phyloP scores from a whole-genome alignment of 495 filamentous ascomycete genomes.

The Achaetomiella virescens region DNA sequence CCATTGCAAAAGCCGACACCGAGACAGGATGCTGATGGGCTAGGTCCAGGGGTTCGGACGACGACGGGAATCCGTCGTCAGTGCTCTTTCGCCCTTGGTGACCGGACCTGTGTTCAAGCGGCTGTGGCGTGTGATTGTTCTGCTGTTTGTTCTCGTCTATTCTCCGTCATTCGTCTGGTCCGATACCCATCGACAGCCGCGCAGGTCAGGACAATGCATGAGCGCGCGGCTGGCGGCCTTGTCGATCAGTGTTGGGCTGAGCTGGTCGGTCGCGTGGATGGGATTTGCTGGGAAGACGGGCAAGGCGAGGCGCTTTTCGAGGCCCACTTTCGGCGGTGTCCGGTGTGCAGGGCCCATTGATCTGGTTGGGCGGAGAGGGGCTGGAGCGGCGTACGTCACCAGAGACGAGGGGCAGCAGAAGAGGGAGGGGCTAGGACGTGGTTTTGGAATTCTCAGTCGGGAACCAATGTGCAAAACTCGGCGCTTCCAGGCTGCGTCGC shows the following conservation, averaged over 20 bases:
- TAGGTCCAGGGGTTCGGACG: background rate
- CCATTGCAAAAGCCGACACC: too few relatives aligned
- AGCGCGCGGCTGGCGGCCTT: slow-evolving; percentile 14
- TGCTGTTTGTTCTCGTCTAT: background rate
- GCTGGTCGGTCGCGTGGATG: background rate
- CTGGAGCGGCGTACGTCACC: background rate
- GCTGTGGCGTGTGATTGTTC: background rate
- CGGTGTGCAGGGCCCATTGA: slow-evolving; percentile 3
- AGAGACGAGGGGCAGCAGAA: background rate
- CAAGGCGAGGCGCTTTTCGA: slow-evolving; percentile 10
- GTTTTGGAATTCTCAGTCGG: too few relatives aligned
- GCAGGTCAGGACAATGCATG: slow-evolving; percentile 8
- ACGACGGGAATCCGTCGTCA: background rate
- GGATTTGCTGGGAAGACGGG: background rate
- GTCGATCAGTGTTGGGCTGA: slow-evolving; percentile 4
- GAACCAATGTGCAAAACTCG: background rate
- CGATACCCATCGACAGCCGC: background rate
- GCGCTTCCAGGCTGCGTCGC: background rate
- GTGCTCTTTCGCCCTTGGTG: background rate
- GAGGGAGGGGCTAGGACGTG: background rate
- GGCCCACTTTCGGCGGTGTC: too few relatives aligned
- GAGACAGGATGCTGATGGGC: background rate
- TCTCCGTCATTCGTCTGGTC: background rate
- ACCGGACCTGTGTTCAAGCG: too few relatives aligned
- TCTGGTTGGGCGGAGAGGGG: background rate